phyloP scores from a whole-genome alignment of 129 eudicot genomes.

The Centella asiatica region DNA sequence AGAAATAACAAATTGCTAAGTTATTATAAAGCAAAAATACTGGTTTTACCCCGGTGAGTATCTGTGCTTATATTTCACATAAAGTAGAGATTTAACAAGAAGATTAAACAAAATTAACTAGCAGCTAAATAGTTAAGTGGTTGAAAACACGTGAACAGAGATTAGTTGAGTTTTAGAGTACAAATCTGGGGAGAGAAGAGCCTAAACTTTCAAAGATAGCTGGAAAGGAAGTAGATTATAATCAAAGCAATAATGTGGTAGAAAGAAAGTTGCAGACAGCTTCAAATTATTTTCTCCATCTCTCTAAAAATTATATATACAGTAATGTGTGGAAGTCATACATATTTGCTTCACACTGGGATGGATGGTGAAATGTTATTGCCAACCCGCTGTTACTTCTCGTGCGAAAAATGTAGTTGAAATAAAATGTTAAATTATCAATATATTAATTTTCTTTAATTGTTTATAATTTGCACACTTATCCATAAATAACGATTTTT shows the following conservation, averaged over 20 bases:
- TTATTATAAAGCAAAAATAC: neutral
- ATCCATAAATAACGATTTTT: too few relatives aligned
- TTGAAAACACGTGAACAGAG: neutral
- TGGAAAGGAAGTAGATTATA: conserved; percentile 24
- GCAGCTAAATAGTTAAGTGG: conserved; percentile 10
- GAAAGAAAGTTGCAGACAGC: conserved; percentile 47
- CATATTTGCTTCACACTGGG: conserved; percentile 23
- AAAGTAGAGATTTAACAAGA: conserved; percentile 4
- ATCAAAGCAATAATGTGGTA: conserved; percentile 19
- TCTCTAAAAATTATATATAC: conserved; percentile 26
- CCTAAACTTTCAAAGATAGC: conserved; percentile 18
- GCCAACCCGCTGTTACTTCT: conserved; percentile 27
- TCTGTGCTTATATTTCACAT: neutral
- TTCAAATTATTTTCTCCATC: conserved; percentile 13
- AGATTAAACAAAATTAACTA: conserved; percentile 9
- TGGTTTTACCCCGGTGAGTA: neutral
- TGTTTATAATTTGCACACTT: too few relatives aligned
- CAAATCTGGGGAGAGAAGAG: conserved; percentile 14
- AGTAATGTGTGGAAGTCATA: conserved; percentile 30
- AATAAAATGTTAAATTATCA: neutral
- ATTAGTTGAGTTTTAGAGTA: neutral
- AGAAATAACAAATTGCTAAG: neutral
- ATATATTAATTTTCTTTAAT: neutral
- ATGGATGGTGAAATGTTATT: conserved; percentile 13
- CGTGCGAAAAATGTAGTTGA: conserved; percentile 2